Evolutionary conservation across 768 basidiomycete genomes (phyloP).

Genomic region (Wakefieldia striispora): DNA sequence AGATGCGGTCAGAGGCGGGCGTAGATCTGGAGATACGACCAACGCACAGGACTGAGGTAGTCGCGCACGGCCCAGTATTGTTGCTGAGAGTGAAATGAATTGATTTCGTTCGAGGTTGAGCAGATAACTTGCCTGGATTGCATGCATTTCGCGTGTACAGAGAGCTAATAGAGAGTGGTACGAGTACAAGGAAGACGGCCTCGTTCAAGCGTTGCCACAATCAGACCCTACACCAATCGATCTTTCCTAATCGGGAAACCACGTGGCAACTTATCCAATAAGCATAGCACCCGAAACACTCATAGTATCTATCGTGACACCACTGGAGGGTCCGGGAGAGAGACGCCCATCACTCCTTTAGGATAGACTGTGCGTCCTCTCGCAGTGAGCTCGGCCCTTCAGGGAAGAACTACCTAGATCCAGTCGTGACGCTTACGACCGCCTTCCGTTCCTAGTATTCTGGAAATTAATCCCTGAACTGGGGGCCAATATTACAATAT

Average conservation of each 20-base stretch:
- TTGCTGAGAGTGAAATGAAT: constrained; percentile 48
- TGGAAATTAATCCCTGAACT: too few species aligned
- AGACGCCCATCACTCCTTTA: too few species aligned
- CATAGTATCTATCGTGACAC: too few species aligned
- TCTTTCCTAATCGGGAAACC: constrained; percentile 31
- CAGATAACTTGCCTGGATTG: constrained; percentile 40
- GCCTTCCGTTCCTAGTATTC: neutral
- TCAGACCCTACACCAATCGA: constrained; percentile 34
- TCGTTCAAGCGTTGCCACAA: constrained; percentile 24
- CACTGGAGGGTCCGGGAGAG: too few species aligned
- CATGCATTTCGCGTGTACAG: constrained; percentile 38
- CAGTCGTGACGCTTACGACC: neutral
- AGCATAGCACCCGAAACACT: too few species aligned
- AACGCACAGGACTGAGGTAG: constrained; percentile 83
- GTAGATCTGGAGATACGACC: constrained; percentile 12
- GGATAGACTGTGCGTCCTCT: too few species aligned
- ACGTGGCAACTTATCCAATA: constrained; percentile 16
- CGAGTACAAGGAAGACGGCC: constrained; percentile 18
- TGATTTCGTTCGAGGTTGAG: neutral
- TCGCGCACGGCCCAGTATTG: constrained; percentile 94
- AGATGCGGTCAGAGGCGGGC: constrained; percentile 26
- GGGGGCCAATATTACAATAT: too few species aligned
- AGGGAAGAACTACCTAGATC: neutral
- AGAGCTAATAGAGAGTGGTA: constrained; percentile 8
- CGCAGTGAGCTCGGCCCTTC: too few species aligned